Conservation (phyloP, 306 rosid species). For the Adenanthera pavonina region DNA sequence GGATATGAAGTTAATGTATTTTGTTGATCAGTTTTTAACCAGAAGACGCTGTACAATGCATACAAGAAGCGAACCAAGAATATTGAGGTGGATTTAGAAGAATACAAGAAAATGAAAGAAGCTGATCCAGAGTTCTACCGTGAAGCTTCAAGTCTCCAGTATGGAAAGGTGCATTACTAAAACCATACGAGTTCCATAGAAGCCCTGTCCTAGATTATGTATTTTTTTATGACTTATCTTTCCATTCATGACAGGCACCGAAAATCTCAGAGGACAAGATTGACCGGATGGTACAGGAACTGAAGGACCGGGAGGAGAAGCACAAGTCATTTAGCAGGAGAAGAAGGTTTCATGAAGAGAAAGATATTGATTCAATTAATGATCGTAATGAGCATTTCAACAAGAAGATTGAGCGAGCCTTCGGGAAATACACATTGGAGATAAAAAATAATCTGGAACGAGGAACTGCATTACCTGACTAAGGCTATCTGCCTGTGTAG, state of each 20-base stretch:
- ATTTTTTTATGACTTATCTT: constrained; percentile 27
- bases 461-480: constrained; percentile 96
- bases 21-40: constrained; percentile 78
- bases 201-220: constrained; percentile 11
- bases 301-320: constrained; percentile 82
- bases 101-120: constrained; percentile 91
- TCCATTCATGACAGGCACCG: constrained; percentile 62
- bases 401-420: constrained; percentile 98
- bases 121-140: constrained; percentile 98
- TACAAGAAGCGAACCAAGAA: constrained; percentile 89
- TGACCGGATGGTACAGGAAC: constrained; percentile 94
- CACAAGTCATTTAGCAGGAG: constrained; percentile 86
- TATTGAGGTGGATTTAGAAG: constrained; percentile 72
- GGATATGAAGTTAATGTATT: constrained; percentile 28
- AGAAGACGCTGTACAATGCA: constrained; percentile 85
- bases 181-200: constrained; percentile 14
- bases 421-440: constrained; percentile 95
- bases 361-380: constrained; percentile 95
- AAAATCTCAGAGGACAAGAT: constrained; percentile 84
- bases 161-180: constrained; percentile 76
- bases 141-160: constrained; percentile 95
- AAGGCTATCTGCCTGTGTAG: constrained; percentile 38
- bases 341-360: constrained; percentile 89
- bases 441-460: constrained; percentile 98
- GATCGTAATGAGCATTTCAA: constrained; percentile 98